These are phyloP conservation scores for Vanrija sp. DNA, from an alignment of 1,284 basidiomycete species.

Conservation along the genomic window DNA sequence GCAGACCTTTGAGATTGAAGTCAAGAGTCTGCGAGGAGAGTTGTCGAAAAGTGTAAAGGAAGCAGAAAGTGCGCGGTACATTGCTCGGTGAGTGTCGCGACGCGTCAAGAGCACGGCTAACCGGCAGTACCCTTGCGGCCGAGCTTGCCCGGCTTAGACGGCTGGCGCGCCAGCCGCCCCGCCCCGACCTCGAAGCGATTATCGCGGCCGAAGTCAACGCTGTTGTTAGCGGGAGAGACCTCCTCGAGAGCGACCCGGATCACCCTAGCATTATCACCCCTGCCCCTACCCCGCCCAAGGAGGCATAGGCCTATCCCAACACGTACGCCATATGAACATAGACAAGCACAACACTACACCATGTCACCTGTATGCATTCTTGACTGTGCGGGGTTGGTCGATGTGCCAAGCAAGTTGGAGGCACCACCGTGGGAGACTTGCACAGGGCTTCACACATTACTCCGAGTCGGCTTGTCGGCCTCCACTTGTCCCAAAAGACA, in stretches of 20 bases:
- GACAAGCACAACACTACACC: neutral
- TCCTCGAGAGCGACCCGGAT: too few species aligned
- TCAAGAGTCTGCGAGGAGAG: conserved; percentile 7
- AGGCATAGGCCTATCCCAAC: too few species aligned
- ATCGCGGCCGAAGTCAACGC: neutral
- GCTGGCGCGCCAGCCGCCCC: too few species aligned
- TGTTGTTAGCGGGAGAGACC: too few species aligned
- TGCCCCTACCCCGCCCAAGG: too few species aligned
- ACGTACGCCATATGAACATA: neutral
- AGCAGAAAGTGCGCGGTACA: neutral
- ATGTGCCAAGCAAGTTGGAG: neutral
- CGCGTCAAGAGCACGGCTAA: neutral
- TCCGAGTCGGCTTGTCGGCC: neutral
- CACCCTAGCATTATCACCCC: too few species aligned
- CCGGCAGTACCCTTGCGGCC: neutral
- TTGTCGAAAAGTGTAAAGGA: too few species aligned
- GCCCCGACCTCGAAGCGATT: neutral
- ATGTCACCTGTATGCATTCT: neutral
- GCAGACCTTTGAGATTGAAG: conserved; percentile 22
- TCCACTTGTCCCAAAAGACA: neutral
- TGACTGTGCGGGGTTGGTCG: neutral
- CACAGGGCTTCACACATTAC: too few species aligned
- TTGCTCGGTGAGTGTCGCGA: neutral
- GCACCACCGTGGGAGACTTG: too few species aligned
- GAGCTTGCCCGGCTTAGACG: too few species aligned